Conservation (phyloP, 805 yeast species). For the Lipomyces sp. region DNA sequence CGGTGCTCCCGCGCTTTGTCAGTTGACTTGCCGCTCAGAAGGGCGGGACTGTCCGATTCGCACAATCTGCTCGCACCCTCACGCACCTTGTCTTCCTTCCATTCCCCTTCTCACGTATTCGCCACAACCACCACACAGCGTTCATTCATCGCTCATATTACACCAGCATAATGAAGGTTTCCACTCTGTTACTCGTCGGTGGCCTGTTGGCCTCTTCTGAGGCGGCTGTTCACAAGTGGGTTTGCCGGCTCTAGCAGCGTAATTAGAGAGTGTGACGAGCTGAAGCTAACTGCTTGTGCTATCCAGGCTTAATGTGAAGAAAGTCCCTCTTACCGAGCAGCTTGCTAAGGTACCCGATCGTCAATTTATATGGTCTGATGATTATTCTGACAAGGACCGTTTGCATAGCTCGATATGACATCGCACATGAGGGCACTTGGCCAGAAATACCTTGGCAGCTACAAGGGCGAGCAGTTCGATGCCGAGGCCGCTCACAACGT, state of each 20-base stretch:
- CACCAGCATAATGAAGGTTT: slow-evolving; percentile 30
- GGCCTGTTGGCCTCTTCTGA: slow-evolving; percentile 36
- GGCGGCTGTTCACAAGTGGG: slow-evolving; percentile 46
- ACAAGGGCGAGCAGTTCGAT: slow-evolving; percentile 47
- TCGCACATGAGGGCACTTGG: slow-evolving; percentile 62
- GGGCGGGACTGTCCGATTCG: background rate
- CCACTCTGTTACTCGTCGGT: slow-evolving; percentile 33
- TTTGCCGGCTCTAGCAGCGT: slow-evolving; percentile 8
- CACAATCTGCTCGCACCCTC: background rate
- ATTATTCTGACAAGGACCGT: background rate
- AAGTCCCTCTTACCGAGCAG: slow-evolving; percentile 61
- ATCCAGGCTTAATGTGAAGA: slow-evolving; percentile 62
- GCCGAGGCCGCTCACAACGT: slow-evolving; percentile 61
- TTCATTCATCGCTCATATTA: background rate
- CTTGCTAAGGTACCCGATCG: slow-evolving; percentile 51
- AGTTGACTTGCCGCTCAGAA: background rate
- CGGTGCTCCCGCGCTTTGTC: background rate
- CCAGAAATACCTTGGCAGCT: slow-evolving; percentile 61
- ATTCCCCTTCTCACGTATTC: background rate
- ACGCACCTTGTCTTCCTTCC: background rate
- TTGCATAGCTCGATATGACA: slow-evolving; percentile 36
- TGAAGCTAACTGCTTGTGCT: background rate
- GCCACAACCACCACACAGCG: background rate
- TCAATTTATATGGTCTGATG: slow-evolving; percentile 11
- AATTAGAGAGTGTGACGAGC: slow-evolving; percentile 3